Conservation (phyloP, 257 asterid species). For the Petunia secreta region DNA sequence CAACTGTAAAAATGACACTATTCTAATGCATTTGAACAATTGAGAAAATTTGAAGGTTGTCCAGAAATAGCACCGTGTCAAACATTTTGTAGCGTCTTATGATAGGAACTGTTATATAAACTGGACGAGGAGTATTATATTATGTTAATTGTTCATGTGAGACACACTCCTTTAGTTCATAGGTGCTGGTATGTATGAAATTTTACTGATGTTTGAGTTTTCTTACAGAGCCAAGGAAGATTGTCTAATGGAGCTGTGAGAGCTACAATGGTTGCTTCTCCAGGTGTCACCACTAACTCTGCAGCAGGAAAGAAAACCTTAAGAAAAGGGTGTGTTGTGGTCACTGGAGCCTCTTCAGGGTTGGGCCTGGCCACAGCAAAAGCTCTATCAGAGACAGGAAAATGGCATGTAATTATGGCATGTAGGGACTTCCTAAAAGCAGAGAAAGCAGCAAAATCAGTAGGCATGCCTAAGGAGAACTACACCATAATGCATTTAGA, state of each 20-base stretch:
- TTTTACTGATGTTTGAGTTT: slow-evolving; percentile 13
- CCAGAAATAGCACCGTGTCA: too few species aligned
- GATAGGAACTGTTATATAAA: too few species aligned
- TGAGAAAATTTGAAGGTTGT: too few species aligned
- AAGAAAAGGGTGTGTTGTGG: slow-evolving; percentile 66
- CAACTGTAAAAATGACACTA: background rate
- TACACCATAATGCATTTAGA: slow-evolving; percentile 87
- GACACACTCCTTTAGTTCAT: background rate
- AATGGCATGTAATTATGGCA: slow-evolving; percentile 92
- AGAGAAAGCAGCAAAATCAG: slow-evolving; percentile 78
- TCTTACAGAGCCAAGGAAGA: slow-evolving; percentile 51
- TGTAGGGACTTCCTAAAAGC: slow-evolving; percentile 90
- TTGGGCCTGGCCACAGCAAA: slow-evolving; percentile 89
- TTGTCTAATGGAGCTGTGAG: slow-evolving; percentile 32
- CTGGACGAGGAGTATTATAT: background rate
- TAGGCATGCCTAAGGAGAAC: slow-evolving; percentile 71
- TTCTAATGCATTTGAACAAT: too few species aligned
- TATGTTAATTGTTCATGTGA: background rate
- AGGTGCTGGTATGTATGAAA: background rate
- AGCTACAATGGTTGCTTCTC: slow-evolving; percentile 63
- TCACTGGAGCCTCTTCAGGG: slow-evolving; percentile 92
- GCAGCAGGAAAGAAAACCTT: slow-evolving; percentile 68
- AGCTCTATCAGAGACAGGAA: slow-evolving; percentile 77
- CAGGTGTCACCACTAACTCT: slow-evolving; percentile 46
- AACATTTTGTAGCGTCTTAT: too few species aligned